These are phyloP conservation scores for Pleurotus ostreatus DNA, from an alignment of 768 basidiomycete species.

Conservation along the genomic window DNA sequence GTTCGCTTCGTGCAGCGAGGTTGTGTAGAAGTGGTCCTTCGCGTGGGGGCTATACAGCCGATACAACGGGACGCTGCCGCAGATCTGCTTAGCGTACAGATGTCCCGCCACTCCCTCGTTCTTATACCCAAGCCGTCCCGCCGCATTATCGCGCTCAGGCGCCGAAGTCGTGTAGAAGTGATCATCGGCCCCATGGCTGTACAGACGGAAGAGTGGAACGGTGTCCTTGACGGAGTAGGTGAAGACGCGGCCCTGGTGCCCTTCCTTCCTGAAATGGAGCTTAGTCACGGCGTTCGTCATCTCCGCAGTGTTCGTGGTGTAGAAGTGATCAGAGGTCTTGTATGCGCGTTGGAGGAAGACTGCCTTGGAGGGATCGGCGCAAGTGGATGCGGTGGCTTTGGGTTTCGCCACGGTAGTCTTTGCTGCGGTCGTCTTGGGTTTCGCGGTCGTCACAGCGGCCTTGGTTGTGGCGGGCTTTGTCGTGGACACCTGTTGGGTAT, in stretches of 20 bases:
- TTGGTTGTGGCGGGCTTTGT: background rate
- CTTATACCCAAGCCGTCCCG: background rate
- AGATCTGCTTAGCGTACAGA: conserved; percentile 3
- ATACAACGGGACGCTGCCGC: conserved; percentile 3
- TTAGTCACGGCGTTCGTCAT: background rate
- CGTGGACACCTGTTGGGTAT: background rate
- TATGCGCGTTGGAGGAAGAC: background rate
- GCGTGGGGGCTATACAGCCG: background rate
- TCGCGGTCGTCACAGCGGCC: background rate
- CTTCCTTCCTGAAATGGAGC: conserved; percentile 1
- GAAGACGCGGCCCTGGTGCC: conserved; percentile 7
- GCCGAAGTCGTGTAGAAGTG: conserved; percentile 8
- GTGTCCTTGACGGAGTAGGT: conserved; percentile 5
- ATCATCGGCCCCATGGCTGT: conserved; percentile 4
- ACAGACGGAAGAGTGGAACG: conserved; percentile 13
- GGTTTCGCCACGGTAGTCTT: background rate
- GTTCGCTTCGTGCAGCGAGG: background rate
- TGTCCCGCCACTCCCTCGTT: conserved; percentile 2
- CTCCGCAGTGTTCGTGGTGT: conserved; percentile 2
- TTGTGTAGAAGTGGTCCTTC: conserved; percentile 6
- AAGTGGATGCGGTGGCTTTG: background rate
- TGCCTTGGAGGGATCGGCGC: background rate
- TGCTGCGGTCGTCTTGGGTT: background rate
- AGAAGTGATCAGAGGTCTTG: conserved; percentile 2
- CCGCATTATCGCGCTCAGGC: conserved; percentile 5